Evolutionary conservation across 352 stramenopile species (phyloP), one percentile per base, ranked within the genome.

Genomic region (Peronospora tabacina): DNA sequence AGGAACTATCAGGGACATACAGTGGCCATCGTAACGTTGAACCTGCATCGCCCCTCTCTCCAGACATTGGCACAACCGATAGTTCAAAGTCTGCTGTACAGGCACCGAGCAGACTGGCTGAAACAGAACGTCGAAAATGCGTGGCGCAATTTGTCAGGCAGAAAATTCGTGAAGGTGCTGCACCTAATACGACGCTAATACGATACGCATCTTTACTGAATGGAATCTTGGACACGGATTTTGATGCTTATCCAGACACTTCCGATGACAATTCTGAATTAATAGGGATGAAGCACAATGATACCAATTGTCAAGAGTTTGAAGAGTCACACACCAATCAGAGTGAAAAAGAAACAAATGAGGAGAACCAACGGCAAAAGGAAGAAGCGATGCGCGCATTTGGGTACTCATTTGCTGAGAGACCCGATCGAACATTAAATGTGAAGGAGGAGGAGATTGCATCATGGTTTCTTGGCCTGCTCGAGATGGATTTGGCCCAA

Each of bases 381-480:
- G 40, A 66, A 29, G 52, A 72, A 53, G 51, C 38, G 11, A 47
- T 66, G 5, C 41, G 51, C 15, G 43, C 47, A 9, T 63, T 20
- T 16, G 57, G 53, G 19, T 52, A 61, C 10, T 45, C 54, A 3
- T 72, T 57, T 43, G 52, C 52, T 17, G 52, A 59, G 22, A 61
- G 49, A 7, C 40, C 52, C 4, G 53, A 49, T n/a, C 54, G 46
- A 15, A 64, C 47, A 6, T 38, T 66, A 26, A 72, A 72, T 7
- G 57, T 85, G 13, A 87, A 85, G 40, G 73, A 85, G 55, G 63
- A 75, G 16, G 78, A 86, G 49, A 73, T 89, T 30, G 75, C 75
- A 0, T 62, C 73, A 10, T 89, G 78, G 78, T 87, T 90, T 17
- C 38, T 87, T 2, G 70, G 71, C 0, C 41, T 87, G 1, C 32